Evolutionary conservation across 2,329 filamentous ascomycete species (phyloP).

Genomic region (Fusarium zealandicum): DNA sequence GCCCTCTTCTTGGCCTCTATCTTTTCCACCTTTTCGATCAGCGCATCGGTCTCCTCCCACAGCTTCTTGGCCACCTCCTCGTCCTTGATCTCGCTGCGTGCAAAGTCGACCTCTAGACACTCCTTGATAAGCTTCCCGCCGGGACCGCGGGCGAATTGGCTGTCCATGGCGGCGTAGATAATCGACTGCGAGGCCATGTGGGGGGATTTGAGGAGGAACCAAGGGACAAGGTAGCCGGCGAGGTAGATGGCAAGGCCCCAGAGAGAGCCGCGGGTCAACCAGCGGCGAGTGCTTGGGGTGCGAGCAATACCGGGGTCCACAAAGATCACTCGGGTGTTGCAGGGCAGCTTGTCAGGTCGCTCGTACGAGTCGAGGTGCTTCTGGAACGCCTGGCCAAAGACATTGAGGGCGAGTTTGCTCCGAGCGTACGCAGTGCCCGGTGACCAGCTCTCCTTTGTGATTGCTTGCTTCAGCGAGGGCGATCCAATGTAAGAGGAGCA

Average conservation of each 20-base stretch:
- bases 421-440: conserved; percentile 66
- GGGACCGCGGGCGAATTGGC: conserved; percentile 65
- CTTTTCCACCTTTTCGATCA: conserved; percentile 76
- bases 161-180: conserved; percentile 85
- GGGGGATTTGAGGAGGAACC: conserved; percentile 87
- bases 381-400: conserved; percentile 89
- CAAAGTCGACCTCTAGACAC: conserved; percentile 77
- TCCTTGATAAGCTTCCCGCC: conserved; percentile 87
- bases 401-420: conserved; percentile 81
- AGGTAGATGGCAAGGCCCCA: conserved; percentile 82
- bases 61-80: conserved; percentile 82
- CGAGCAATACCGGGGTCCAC: conserved; percentile 86
- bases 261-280: conserved; percentile 84
- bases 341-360: conserved; percentile 81
- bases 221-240: conserved; percentile 79
- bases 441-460: conserved; percentile 60
- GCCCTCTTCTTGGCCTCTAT: conserved; percentile 70
- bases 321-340: conserved; percentile 83
- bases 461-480: conserved; percentile 66
- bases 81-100: conserved; percentile 76
- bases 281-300: conserved; percentile 86
- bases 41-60: conserved; percentile 87
- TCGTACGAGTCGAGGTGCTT: conserved; percentile 87
- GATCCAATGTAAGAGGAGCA: conserved; percentile 89
- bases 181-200: conserved; percentile 86